A percentile compares a stretch with the other conserved stretches of the same genome.
Evolutionary conservation across 2,329 filamentous ascomycete genomes (phyloP).

Genomic region (Pseudogymnoascus verrucosus): DNA sequence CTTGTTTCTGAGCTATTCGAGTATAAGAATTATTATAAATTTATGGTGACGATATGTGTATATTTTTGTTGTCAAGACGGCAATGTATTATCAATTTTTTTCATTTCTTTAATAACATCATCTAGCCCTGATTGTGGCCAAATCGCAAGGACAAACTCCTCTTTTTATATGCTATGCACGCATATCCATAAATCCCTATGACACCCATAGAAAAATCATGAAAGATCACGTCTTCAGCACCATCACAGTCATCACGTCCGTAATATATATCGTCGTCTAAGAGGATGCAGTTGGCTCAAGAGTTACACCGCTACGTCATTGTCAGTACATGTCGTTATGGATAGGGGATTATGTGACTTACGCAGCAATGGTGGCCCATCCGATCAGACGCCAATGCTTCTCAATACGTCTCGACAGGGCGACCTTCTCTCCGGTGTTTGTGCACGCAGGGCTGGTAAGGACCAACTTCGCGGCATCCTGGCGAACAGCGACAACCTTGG

Average conservation of each 20-base stretch:
- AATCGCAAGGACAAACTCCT: slow-evolving; percentile 9
- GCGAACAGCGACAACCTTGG: slow-evolving; percentile 95
- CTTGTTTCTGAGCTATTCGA: neutral
- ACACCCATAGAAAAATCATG: slow-evolving; percentile 10
- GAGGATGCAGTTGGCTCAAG: slow-evolving; percentile 27
- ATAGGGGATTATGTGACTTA: slow-evolving; percentile 32
- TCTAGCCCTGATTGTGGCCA: slow-evolving; percentile 8
- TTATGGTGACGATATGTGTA: neutral
- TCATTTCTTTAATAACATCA: slow-evolving; percentile 6
- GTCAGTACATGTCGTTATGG: neutral
- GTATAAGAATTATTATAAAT: neutral
- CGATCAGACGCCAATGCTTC: slow-evolving; percentile 96
- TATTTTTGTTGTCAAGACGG: neutral
- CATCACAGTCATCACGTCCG: slow-evolving; percentile 9
- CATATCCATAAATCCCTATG: slow-evolving; percentile 10
- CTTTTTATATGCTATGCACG: slow-evolving; percentile 10
- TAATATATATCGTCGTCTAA: slow-evolving; percentile 2
- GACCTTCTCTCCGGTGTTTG: slow-evolving; percentile 96
- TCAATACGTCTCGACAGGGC: slow-evolving; percentile 93
- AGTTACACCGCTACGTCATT: slow-evolving; percentile 27
- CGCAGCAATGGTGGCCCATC: slow-evolving; percentile 76
- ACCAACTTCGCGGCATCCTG: slow-evolving; percentile 94
- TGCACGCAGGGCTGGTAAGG: slow-evolving; percentile 89
- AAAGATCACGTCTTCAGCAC: slow-evolving; percentile 9
- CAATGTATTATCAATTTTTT: slow-evolving; percentile 7